Conservation (phyloP, 495 filamentous ascomycete species). For the Talaromyces stipitatus region DNA sequence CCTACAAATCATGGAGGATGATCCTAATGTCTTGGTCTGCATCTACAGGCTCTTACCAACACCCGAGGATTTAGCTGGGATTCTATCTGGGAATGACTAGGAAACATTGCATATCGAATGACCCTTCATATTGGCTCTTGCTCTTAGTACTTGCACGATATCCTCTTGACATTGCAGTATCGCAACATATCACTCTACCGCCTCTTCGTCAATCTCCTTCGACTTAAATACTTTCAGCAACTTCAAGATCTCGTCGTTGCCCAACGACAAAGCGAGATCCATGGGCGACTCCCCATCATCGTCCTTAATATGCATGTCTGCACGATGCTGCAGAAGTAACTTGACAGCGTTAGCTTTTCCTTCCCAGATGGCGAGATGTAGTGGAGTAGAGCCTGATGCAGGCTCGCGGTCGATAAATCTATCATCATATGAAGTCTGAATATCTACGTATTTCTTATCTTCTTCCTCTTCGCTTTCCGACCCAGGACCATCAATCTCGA, state of each 20-base stretch:
- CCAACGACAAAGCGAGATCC: not conserved
- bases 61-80: too few species aligned
- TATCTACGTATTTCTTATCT: not conserved
- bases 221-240: not conserved
- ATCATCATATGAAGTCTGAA: not conserved
- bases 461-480: not conserved
- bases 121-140: too few species aligned
- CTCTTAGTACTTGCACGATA: too few species aligned
- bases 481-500: not conserved
- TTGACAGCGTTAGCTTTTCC: conserved; percentile 13
- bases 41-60: too few species aligned
- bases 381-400: conserved; percentile 10
- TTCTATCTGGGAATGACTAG: too few species aligned
- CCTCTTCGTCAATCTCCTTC: not conserved
- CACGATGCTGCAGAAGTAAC: conserved; percentile 9
- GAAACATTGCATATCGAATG: too few species aligned
- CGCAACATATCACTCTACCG: too few species aligned
- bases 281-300: not conserved
- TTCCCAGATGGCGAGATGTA: conserved; percentile 13
- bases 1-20: too few species aligned
- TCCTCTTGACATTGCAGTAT: too few species aligned
- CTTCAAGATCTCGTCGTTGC: not conserved
- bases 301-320: conserved; percentile 1
- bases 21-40: too few species aligned
- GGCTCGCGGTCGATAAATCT: too few species aligned